phyloP scores from a whole-genome alignment of 176 grass and related monocot genomes.

The Juncus effusus region DNA sequence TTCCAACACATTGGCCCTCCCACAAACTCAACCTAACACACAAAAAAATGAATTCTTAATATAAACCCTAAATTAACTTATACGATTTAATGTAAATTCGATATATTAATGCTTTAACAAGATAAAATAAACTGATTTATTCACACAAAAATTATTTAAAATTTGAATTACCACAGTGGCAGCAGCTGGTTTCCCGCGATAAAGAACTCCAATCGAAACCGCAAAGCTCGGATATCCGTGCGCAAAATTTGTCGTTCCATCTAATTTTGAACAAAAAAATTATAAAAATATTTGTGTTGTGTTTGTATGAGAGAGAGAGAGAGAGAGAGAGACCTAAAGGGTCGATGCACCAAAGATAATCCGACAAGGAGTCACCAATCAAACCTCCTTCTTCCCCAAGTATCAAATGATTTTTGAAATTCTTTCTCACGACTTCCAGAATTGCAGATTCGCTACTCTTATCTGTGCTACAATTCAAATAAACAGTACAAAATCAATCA shows the following conservation, averaged over 20 bases:
- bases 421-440: slow-evolving; percentile 77
- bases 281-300: neutral
- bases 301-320: neutral
- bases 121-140: neutral
- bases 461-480: slow-evolving; percentile 70
- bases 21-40: slow-evolving; percentile 77
- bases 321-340: slow-evolving; percentile 65
- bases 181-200: slow-evolving; percentile 84
- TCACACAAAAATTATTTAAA: neutral
- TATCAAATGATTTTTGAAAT: slow-evolving; percentile 89
- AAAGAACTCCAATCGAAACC: slow-evolving; percentile 89
- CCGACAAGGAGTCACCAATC: slow-evolving; percentile 77
- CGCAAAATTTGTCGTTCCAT: slow-evolving; percentile 98
- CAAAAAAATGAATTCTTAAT: slow-evolving; percentile 14
- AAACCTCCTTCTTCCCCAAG: slow-evolving; percentile 98
- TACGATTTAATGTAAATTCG: neutral
- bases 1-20: slow-evolving; percentile 96
- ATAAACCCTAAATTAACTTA: neutral
- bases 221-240: slow-evolving; percentile 98
- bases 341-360: slow-evolving; percentile 99
- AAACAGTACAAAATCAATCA: neutral
- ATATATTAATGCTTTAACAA: neutral
- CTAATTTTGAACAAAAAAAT: slow-evolving; percentile 39
- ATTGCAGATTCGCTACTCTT: slow-evolving; percentile 81
- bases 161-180: slow-evolving; percentile 73